phyloP scores from a whole-genome alignment of 2,329 filamentous ascomycete species.

The Tolypocladium amazonense region DNA sequence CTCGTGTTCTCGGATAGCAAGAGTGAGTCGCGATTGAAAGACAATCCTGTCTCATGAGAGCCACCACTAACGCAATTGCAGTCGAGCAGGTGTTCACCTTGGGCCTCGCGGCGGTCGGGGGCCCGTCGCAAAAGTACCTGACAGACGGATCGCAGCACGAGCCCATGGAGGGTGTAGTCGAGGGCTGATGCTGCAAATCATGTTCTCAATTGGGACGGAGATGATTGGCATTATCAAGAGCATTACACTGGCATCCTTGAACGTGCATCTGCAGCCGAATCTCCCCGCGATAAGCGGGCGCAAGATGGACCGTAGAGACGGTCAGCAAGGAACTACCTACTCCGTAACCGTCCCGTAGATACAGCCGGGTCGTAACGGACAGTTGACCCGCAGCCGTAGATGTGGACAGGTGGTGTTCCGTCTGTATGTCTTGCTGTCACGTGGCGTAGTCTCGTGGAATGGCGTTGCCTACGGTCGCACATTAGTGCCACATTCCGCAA shows the following conservation, averaged over 20 bases:
- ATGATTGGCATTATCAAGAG: neutral
- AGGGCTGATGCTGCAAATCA: neutral
- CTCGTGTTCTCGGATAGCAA: neutral
- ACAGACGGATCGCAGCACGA: neutral
- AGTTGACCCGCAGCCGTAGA: neutral
- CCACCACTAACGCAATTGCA: neutral
- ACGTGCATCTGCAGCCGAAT: neutral
- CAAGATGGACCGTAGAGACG: neutral
- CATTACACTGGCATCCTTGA: neutral
- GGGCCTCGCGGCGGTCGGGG: neutral
- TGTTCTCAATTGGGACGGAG: neutral
- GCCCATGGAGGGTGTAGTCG: neutral
- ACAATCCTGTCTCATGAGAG: neutral
- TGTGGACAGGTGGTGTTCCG: too few relatives aligned
- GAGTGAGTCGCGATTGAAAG: neutral
- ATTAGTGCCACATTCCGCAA: too few relatives aligned
- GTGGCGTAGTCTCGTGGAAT: neutral
- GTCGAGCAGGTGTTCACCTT: conserved; percentile 1
- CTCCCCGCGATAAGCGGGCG: neutral
- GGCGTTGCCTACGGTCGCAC: neutral
- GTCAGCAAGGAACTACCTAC: neutral
- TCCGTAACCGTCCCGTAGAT: neutral
- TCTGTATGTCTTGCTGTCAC: neutral
- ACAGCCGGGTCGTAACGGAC: neutral
- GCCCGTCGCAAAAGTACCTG: neutral